A percentile compares a stretch with the other conserved stretches of the same genome.
Evolutionary conservation across 257 asterid species (phyloP).

Genomic region (Solanum lignicaule): DNA sequence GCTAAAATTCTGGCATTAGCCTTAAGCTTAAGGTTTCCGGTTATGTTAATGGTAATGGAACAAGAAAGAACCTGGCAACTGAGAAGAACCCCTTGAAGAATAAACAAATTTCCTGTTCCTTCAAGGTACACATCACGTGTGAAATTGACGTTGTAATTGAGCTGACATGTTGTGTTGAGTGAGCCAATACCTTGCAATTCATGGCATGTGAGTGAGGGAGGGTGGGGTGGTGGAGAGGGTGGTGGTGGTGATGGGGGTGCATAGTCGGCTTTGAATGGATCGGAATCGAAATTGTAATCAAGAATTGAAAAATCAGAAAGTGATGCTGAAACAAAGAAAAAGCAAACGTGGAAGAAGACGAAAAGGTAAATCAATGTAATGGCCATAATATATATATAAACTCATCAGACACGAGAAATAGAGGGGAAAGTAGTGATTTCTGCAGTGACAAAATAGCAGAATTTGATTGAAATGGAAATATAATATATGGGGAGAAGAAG

Average conservation of each 20-base stretch:
- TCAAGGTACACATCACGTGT: conserved; percentile 34
- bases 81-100: conserved; percentile 51
- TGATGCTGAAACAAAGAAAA: not conserved
- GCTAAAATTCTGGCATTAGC: conserved; percentile 32
- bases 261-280: conserved; percentile 22
- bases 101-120: conserved; percentile 44
- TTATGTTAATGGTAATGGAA: conserved; percentile 36
- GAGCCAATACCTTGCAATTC: conserved; percentile 68
- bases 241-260: conserved; percentile 54
- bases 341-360: not conserved
- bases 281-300: conserved; percentile 2
- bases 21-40: conserved; percentile 45
- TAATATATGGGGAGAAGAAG: not conserved
- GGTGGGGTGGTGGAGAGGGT: conserved; percentile 51
- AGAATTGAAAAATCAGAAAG: conserved; percentile 7
- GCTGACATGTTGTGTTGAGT: conserved; percentile 72
- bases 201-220: conserved; percentile 42
- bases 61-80: conserved; percentile 50
- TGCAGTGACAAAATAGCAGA: not conserved
- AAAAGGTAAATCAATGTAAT: not conserved
- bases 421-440: not conserved
- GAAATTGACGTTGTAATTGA: conserved; percentile 50
- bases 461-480: not conserved
- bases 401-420: not conserved
- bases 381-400: not conserved